A percentile compares a stretch with the other conserved stretches of the same genome.
These are phyloP conservation scores for Apiotrichum montevideense DNA, from an alignment of 1,284 basidiomycete species.

Conservation along the genomic window DNA sequence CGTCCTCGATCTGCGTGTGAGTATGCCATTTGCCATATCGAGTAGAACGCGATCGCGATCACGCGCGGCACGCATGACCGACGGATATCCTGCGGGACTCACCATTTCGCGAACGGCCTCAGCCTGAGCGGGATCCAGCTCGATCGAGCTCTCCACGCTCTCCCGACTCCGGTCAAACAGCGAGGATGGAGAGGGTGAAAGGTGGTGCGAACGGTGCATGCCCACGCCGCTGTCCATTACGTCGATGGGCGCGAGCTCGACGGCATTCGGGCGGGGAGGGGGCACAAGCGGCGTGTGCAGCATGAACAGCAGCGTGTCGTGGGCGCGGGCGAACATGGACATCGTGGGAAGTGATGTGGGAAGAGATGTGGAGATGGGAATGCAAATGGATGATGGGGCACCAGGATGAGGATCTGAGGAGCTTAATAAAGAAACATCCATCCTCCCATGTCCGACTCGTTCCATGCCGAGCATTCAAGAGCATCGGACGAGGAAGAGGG, in stretches of 20 bases:
- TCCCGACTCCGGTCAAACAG: background rate
- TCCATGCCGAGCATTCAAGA: too few relatives aligned
- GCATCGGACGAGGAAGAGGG: too few relatives aligned
- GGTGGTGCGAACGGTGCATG: background rate
- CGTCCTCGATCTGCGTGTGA: too few relatives aligned
- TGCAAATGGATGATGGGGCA: background rate
- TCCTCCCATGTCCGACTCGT: too few relatives aligned
- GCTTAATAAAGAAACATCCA: too few relatives aligned
- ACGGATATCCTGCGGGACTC: background rate
- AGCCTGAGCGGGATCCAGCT: background rate
- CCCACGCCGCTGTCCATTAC: background rate
- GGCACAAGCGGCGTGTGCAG: conserved; percentile 40
- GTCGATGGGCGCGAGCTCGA: conserved; percentile 30
- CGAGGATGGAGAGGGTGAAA: background rate
- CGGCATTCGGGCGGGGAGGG: conserved; percentile 20
- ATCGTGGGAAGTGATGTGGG: background rate
- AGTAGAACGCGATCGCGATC: too few relatives aligned
- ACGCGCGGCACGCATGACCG: too few relatives aligned
- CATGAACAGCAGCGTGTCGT: conserved; percentile 31
- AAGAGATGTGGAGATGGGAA: background rate
- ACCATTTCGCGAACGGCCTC: background rate
- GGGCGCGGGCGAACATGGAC: conserved; percentile 28
- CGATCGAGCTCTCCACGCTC: background rate
- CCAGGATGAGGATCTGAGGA: too few relatives aligned
- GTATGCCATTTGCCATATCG: too few relatives aligned